Base-by-base conservation (phyloP, 1,284 basidiomycete species). In the Coriolopsis trogii region DNA sequence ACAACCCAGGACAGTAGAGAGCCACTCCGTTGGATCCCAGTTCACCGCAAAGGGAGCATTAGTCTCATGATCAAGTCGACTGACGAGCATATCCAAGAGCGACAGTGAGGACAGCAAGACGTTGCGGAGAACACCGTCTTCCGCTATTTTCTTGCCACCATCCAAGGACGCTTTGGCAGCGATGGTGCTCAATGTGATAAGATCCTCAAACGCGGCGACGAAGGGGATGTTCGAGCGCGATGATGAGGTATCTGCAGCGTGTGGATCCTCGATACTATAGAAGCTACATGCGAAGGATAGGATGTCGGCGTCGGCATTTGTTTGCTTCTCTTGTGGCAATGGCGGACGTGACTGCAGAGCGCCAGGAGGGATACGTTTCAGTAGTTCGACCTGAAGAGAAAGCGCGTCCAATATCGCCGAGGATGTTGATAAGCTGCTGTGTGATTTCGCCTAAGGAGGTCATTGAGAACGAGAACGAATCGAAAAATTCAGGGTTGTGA, bases 21-120 rank as follows among this genome's bases (percentile, higher is more conserved):
- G 66, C 87, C 87, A 90, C 31, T 70, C 61, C 0, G 65, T 60
- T 3, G 85, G 82, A 45, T 81, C 64, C 87, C 87, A 89, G 45
- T 47, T 41, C 6, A 85, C 54, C n/a, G 63, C 59, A 7, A 81
- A 63, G 2, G 67, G 51, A 3, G 42, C 23, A 3, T 63, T 67
- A 7, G 56, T 56, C 28, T 62, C 54, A 20, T 70, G 65, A 26
- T 72, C 71, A 36, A 81, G 61, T 51, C 79, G 70, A 34, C 70
- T 68, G 39, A 81, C 67, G 21, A 90, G 70, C 16, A 69, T 70
- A 53, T 74, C 73, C 39, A 88, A 67, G 6, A 90, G 67, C 0
- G 70, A 66, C 26, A 89, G 65, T 15, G 74, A 70, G 38, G 73
- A 74, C 12, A 77, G 73, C 37, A 82, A 75, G 7, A 79, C 75